Evolutionary conservation across 768 basidiomycete species (phyloP).

Genomic region (Tremella yokohamensis): DNA sequence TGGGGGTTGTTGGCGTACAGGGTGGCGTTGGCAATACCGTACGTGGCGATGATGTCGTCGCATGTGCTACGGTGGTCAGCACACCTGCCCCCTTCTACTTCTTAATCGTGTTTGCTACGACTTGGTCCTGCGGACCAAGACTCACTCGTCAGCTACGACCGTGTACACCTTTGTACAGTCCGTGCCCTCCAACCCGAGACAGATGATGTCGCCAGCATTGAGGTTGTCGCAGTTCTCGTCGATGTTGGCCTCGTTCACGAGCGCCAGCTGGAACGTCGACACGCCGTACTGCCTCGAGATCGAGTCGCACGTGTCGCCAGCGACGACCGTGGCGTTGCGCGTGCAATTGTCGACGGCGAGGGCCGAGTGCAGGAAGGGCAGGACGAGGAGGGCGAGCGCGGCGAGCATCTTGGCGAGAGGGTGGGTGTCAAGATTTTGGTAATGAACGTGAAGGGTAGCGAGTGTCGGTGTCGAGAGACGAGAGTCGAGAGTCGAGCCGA

Average conservation of each 20-base stretch:
- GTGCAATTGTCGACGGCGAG: slow-evolving; percentile 54
- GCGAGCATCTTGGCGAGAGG: too few species aligned
- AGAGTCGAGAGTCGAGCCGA: too few species aligned
- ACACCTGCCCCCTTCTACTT: neutral
- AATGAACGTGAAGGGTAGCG: too few species aligned
- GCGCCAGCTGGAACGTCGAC: slow-evolving; percentile 68
- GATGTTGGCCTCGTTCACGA: slow-evolving; percentile 59
- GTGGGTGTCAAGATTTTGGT: too few species aligned
- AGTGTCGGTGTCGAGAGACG: too few species aligned
- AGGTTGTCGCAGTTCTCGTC: slow-evolving; percentile 63
- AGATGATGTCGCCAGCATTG: slow-evolving; percentile 58
- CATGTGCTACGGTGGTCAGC: slow-evolving; percentile 54
- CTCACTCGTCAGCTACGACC: slow-evolving; percentile 58
- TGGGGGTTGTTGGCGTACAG: slow-evolving; percentile 72
- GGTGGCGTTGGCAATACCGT: slow-evolving; percentile 58
- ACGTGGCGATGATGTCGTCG: slow-evolving; percentile 53
- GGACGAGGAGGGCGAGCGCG: too few species aligned
- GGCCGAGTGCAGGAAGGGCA: slow-evolving; percentile 9
- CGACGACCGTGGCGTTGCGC: slow-evolving; percentile 61
- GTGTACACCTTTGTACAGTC: slow-evolving; percentile 66
- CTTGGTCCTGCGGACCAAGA: slow-evolving; percentile 4
- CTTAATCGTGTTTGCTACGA: neutral
- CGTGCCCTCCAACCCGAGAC: slow-evolving; percentile 60
- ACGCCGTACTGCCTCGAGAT: slow-evolving; percentile 56
- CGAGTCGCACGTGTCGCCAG: slow-evolving; percentile 64